These are phyloP conservation scores for Aurifilum marmelostoma DNA, from an alignment of 2,329 filamentous ascomycete species.

Conservation along the genomic window DNA sequence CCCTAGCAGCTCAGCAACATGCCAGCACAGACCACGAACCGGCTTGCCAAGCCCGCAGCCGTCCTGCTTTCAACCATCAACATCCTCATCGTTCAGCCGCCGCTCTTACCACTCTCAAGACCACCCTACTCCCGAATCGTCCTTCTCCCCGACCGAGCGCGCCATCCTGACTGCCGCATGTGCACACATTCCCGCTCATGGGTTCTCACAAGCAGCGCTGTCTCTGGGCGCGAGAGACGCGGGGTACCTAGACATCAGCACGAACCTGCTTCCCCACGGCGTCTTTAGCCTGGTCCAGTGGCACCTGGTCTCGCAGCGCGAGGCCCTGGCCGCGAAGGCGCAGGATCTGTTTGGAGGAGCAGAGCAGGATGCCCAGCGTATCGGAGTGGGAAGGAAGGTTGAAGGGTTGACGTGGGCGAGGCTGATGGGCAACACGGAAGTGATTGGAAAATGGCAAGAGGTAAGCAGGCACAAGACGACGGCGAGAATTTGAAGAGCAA, in stretches of 20 bases:
- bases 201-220: constrained; percentile 78
- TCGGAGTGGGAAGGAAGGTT: constrained; percentile 65
- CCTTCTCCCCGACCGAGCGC: constrained; percentile 71
- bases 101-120: constrained; percentile 74
- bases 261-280: constrained; percentile 78
- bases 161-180: constrained; percentile 83
- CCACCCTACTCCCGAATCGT: constrained; percentile 60
- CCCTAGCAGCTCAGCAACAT: constrained; percentile 2
- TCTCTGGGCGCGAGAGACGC: constrained; percentile 79
- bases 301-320: constrained; percentile 70
- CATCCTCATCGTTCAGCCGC: constrained; percentile 15
- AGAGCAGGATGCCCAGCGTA: constrained; percentile 37
- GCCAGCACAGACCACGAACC: neutral
- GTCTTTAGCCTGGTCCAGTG: constrained; percentile 82
- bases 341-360: constrained; percentile 44
- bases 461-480: constrained; percentile 51
- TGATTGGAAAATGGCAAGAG: constrained; percentile 85
- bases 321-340: constrained; percentile 54
- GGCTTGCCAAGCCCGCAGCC: neutral
- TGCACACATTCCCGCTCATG: constrained; percentile 74
- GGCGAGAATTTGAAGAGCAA: too few relatives aligned
- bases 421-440: constrained; percentile 70
- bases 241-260: constrained; percentile 84
- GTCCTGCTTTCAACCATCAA: constrained; percentile 19
- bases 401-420: constrained; percentile 75